A percentile compares a stretch with the other conserved stretches of the same genome.
phyloP scores from a whole-genome alignment of 2,329 filamentous ascomycete genomes.

The Penicillium sumatraense region DNA sequence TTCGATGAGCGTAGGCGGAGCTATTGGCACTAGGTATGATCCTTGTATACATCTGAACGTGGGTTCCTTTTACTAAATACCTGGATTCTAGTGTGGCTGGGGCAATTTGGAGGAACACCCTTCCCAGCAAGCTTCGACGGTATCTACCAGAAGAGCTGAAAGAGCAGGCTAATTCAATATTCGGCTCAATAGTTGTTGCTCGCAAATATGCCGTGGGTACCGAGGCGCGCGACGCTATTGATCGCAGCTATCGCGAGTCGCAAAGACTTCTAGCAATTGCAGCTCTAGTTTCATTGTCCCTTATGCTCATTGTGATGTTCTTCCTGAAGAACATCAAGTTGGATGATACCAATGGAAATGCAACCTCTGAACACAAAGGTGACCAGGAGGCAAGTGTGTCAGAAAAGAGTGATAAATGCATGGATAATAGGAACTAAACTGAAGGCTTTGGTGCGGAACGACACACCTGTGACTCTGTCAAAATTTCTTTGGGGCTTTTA shows the following conservation, averaged over 20 bases:
- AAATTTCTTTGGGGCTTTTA: no score
- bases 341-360: constrained; percentile 11
- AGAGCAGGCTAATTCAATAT: constrained; percentile 22
- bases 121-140: constrained; percentile 20
- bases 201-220: constrained; percentile 18
- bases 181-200: constrained; percentile 25
- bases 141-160: constrained; percentile 26
- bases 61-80: neutral
- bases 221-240: constrained; percentile 19
- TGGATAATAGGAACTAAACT: no score
- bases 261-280: constrained; percentile 25
- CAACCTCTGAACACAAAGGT: neutral
- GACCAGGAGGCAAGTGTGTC: neutral
- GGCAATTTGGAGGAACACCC: constrained; percentile 41
- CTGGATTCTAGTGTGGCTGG: constrained; percentile 33
- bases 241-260: constrained; percentile 27
- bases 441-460: no score
- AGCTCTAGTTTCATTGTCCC: constrained; percentile 17
- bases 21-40: constrained; percentile 38
- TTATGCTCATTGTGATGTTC: constrained; percentile 28
- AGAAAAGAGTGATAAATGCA: neutral
- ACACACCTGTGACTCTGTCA: no score
- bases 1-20: constrained; percentile 38
- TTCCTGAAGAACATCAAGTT: constrained; percentile 27
- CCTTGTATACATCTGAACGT: neutral